A percentile compares a stretch with the other conserved stretches of the same genome.
phyloP scores from a whole-genome alignment of 768 basidiomycete genomes.

The Bullera alba region DNA sequence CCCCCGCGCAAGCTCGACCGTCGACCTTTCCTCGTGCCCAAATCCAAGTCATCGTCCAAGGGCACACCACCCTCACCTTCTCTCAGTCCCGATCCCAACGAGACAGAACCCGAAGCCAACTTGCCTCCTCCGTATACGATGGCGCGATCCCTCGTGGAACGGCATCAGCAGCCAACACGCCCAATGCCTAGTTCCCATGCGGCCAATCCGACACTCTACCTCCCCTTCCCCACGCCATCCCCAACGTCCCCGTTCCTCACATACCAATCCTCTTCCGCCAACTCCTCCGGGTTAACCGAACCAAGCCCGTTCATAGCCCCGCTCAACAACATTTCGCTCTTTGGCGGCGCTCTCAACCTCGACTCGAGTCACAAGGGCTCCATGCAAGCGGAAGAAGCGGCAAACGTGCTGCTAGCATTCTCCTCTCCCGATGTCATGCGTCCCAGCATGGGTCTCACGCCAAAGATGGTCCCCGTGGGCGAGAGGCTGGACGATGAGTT shows the following conservation, averaged over 20 bases:
- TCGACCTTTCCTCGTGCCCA: too few relatives aligned
- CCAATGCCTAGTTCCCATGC: constrained; percentile 24
- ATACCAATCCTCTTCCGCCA: constrained; percentile 7
- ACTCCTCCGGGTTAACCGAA: constrained; percentile 17
- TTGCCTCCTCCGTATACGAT: constrained; percentile 19
- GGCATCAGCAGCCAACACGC: constrained; percentile 1
- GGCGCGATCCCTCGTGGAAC: constrained; percentile 5
- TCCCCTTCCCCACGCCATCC: constrained; percentile 40
- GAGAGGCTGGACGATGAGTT: constrained; percentile 22
- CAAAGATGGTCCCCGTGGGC: not conserved
- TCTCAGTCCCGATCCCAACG: constrained; percentile 23
- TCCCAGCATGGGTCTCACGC: constrained; percentile 13
- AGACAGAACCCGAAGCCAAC: constrained; percentile 26
- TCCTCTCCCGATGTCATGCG: constrained; percentile 35
- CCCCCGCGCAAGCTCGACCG: too few relatives aligned
- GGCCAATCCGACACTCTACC: constrained; percentile 29
- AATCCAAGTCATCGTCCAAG: not conserved
- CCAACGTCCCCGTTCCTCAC: constrained; percentile 39
- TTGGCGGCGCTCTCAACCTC: constrained; percentile 26
- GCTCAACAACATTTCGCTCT: constrained; percentile 27
- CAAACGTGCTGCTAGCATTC: constrained; percentile 37
- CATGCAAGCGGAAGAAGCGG: constrained; percentile 22
- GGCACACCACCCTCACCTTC: constrained; percentile 10
- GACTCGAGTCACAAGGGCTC: not conserved
- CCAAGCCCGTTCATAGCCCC: constrained; percentile 40